Evolutionary conservation across 176 grass and related monocot species (phyloP), one percentile per base, ranked within the genome.

Genomic region (Otatea glauca): DNA sequence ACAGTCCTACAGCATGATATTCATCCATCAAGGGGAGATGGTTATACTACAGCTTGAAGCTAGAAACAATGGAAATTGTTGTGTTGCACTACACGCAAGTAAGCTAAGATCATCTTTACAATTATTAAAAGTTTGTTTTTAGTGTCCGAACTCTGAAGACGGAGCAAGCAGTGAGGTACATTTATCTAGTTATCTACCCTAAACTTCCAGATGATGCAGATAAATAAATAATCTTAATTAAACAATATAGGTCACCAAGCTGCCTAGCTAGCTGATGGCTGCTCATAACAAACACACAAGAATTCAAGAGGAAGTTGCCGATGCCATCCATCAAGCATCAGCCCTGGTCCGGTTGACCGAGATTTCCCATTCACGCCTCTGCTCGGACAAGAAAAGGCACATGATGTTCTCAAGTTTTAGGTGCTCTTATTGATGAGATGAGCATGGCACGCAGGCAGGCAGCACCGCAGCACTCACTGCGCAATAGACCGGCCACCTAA

Each of bases 401-500:
- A 69, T 37, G 63, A 50, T 85, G 43, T 85, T 81, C 74, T 79
- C 74, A 48, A 60, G 61, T 65, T 68, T 78, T 23, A 83, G 84
- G 80, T 78, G 39, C 35, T 5, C 58, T 32, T 23, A 35, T 54
- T 54, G 32, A 86, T 45, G 43, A 54, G 4, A 11, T 6, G 62
- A 65, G 62, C 27, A 65, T 29, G 25, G 18, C 32, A 42, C 4
- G 25, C 69, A 37, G 7, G 32, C 51, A 23, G 23, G 1, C 17
- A 24, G n/a, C 78, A 48, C 50, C 29, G 14, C 14, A 11, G 12
- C 78, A 48, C 50, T 42, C 45, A 17, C 16, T 50, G 61, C 60
- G 61, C 62, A 45, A 78, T 79, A 68, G 88, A 83, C 59, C 32
- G 7, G 59, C 67, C 60, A 90, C 84, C 74, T 35, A 86, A 83